phyloP scores from a whole-genome alignment of 192 early-diverging fungal genomes.

The Coemansia sp. region DNA sequence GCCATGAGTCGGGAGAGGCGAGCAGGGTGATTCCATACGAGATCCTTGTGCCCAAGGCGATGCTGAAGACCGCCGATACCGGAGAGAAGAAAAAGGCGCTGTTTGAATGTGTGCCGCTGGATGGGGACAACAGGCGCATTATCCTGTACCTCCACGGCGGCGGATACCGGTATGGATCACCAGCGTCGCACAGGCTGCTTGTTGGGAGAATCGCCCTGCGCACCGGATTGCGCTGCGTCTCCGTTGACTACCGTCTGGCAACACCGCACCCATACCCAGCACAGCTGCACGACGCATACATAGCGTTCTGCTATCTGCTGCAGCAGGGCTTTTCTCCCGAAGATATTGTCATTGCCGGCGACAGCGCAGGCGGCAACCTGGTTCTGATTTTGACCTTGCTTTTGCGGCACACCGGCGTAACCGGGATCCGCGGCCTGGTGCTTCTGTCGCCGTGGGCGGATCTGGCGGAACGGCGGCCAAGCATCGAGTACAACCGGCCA shows the following conservation, averaged over 20 bases:
- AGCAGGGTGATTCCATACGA: slow-evolving; percentile 27
- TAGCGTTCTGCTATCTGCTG: slow-evolving; percentile 58
- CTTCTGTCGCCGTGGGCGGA: slow-evolving; percentile 58
- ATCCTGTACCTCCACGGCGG: slow-evolving; percentile 81
- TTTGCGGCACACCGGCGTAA: slow-evolving; percentile 57
- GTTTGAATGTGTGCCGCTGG: slow-evolving; percentile 28
- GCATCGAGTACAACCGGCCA: slow-evolving; percentile 19
- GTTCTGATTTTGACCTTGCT: slow-evolving; percentile 62
- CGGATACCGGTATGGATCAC: slow-evolving; percentile 59
- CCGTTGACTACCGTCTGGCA: slow-evolving; percentile 50
- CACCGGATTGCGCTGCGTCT: slow-evolving; percentile 32
- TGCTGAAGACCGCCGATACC: neutral
- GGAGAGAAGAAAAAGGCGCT: neutral
- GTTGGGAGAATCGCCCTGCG: slow-evolving; percentile 58
- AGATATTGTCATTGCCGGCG: slow-evolving; percentile 66
- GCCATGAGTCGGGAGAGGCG: neutral
- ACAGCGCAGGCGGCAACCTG: slow-evolving; percentile 74
- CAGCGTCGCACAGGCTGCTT: slow-evolving; percentile 54
- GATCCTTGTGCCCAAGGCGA: slow-evolving; percentile 16
- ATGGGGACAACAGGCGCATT: slow-evolving; percentile 42
- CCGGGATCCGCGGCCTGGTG: slow-evolving; percentile 57
- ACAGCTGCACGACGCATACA: slow-evolving; percentile 64
- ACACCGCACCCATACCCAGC: slow-evolving; percentile 56
- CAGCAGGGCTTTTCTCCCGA: slow-evolving; percentile 59
- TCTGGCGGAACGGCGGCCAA: slow-evolving; percentile 18